A percentile compares a stretch with the other conserved stretches of the same genome.
Evolutionary conservation across 306 rosid genomes (phyloP).

Genomic region (Lablab purpureus): DNA sequence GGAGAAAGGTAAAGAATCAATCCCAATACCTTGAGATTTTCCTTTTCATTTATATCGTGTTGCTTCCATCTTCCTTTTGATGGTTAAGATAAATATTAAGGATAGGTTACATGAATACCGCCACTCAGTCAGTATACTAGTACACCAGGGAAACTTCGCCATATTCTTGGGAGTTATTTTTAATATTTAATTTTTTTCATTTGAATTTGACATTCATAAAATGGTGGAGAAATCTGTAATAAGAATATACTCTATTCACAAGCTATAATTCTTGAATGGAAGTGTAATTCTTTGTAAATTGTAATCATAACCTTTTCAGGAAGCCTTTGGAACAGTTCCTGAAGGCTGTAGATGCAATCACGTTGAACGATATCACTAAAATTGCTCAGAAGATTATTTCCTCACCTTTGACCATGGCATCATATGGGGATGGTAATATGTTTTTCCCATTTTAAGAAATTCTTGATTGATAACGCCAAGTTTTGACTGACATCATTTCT

Average conservation of each 20-base stretch:
- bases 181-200: neutral
- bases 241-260: neutral
- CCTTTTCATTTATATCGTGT: neutral
- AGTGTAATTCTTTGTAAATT: slow-evolving; percentile 7
- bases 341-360: slow-evolving; percentile 81
- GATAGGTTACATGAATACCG: neutral
- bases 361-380: slow-evolving; percentile 69
- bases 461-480: neutral
- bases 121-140: neutral
- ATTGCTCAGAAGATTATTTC: slow-evolving; percentile 77
- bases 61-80: neutral
- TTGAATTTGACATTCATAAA: neutral
- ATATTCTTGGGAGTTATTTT: neutral
- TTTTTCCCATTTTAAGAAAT: neutral
- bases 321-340: slow-evolving; percentile 88
- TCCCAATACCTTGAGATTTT: neutral
- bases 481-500: neutral
- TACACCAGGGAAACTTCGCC: neutral
- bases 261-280: slow-evolving; percentile 5
- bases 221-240: neutral
- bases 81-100: neutral
- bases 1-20: slow-evolving; percentile 80
- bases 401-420: slow-evolving; percentile 96
- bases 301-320: slow-evolving; percentile 55
- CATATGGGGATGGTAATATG: slow-evolving; percentile 81